These are phyloP conservation scores for Chrysoporthe deuterocubensis DNA, from an alignment of 2,329 filamentous ascomycete genomes.

Conservation along the genomic window DNA sequence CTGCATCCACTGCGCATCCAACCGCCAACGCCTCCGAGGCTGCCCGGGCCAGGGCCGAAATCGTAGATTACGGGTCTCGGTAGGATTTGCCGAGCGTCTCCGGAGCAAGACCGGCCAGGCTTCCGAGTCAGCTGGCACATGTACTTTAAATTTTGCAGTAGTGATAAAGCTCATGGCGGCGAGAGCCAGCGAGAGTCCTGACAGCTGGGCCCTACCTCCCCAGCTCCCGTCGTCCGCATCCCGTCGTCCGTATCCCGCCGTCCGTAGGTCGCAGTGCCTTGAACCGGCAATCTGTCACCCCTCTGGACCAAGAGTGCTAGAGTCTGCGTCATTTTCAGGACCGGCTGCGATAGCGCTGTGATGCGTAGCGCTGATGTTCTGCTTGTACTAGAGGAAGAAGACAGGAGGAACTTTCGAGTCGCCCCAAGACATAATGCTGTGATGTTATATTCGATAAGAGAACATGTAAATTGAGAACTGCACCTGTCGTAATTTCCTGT, in stretches of 20 bases:
- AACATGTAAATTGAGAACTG: too few species aligned
- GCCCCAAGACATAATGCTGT: background rate
- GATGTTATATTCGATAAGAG: background rate
- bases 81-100: background rate
- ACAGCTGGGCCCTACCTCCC: background rate
- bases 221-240: constrained; percentile 1
- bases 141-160: background rate
- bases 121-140: background rate
- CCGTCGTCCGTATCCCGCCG: background rate
- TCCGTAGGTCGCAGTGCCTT: background rate
- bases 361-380: background rate
- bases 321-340: background rate
- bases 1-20: background rate
- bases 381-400: background rate
- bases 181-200: background rate
- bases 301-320: background rate
- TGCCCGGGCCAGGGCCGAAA: background rate
- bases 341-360: background rate
- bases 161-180: background rate
- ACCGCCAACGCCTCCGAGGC: background rate
- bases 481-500: background rate
- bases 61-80: background rate
- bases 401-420: background rate
- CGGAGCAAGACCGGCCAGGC: background rate
- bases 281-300: background rate